These are phyloP conservation scores for Biscogniauxia marginata DNA, from an alignment of 2,329 filamentous ascomycete species.

Conservation along the genomic window DNA sequence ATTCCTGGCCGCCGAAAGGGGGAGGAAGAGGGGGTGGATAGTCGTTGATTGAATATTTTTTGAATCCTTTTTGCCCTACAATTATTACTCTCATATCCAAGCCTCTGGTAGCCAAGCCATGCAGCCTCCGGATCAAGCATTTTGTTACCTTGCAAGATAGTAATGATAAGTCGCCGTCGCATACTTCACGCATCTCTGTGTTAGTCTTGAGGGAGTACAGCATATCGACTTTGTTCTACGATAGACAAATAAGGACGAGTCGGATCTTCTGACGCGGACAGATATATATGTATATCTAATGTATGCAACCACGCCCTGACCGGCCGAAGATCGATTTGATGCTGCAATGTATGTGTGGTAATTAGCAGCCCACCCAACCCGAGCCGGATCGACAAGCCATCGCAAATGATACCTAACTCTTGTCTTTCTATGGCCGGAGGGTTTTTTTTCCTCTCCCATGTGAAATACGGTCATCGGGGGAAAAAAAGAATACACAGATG, in stretches of 20 bases:
- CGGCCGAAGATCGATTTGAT: not conserved
- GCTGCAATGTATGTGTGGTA: not conserved
- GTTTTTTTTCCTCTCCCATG: not conserved
- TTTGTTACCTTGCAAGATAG: conserved; percentile 6
- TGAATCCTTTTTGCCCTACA: not conserved
- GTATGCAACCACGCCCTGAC: not conserved
- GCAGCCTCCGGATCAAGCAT: conserved; percentile 18
- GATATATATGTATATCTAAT: no score
- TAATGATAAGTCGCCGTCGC: not conserved
- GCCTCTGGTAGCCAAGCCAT: conserved; percentile 16
- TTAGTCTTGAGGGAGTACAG: not conserved
- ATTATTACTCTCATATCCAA: conserved; percentile 4
- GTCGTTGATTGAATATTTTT: no score
- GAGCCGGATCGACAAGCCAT: conserved; percentile 15
- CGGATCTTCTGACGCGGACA: not conserved
- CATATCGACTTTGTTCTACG: not conserved
- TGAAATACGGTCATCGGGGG: no score
- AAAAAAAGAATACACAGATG: no score
- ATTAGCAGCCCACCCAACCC: conserved; percentile 11
- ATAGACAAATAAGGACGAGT: not conserved
- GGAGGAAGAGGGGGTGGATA: not conserved
- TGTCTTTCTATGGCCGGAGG: conserved; percentile 7
- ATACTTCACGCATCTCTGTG: not conserved
- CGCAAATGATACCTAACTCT: conserved; percentile 3
- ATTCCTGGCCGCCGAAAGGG: no score